Evolutionary conservation across 805 yeast species (phyloP).

Genomic region (Yamadazyma tumulicola): DNA sequence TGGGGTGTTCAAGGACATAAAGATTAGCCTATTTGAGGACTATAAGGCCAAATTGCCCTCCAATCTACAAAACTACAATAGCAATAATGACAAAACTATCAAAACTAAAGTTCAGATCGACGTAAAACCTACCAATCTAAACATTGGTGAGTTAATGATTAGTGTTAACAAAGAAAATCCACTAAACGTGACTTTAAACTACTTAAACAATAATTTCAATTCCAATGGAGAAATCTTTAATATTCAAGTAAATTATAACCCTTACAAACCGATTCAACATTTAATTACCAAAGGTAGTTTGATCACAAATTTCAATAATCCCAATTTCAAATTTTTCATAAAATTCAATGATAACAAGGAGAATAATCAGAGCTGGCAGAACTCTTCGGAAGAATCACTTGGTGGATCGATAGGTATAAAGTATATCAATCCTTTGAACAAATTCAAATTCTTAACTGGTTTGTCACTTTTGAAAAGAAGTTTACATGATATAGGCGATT

Average conservation of each 20-base stretch:
- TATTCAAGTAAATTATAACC: slow-evolving; percentile 47
- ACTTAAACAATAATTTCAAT: slow-evolving; percentile 44
- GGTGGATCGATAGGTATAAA: slow-evolving; percentile 53
- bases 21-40: slow-evolving; percentile 39
- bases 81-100: slow-evolving; percentile 30
- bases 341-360: slow-evolving; percentile 19
- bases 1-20: slow-evolving; percentile 42
- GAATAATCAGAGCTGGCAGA: slow-evolving; percentile 44
- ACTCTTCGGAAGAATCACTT: slow-evolving; percentile 52
- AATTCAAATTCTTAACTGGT: slow-evolving; percentile 43
- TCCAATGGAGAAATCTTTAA: slow-evolving; percentile 50
- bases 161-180: slow-evolving; percentile 37
- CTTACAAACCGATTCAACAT: slow-evolving; percentile 46
- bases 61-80: slow-evolving; percentile 25
- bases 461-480: slow-evolving; percentile 58
- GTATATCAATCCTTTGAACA: slow-evolving; percentile 16
- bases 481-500: slow-evolving; percentile 46
- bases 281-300: slow-evolving; percentile 43
- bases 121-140: slow-evolving; percentile 36
- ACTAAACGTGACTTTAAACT: slow-evolving; percentile 35
- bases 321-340: slow-evolving; percentile 37
- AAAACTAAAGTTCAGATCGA: slow-evolving; percentile 45
- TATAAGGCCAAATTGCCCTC: slow-evolving; percentile 26
- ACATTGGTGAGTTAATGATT: slow-evolving; percentile 31
- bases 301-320: slow-evolving; percentile 46